Evolutionary conservation across 345 rosid species (phyloP).

Genomic region (Citrus mangshanensis): DNA sequence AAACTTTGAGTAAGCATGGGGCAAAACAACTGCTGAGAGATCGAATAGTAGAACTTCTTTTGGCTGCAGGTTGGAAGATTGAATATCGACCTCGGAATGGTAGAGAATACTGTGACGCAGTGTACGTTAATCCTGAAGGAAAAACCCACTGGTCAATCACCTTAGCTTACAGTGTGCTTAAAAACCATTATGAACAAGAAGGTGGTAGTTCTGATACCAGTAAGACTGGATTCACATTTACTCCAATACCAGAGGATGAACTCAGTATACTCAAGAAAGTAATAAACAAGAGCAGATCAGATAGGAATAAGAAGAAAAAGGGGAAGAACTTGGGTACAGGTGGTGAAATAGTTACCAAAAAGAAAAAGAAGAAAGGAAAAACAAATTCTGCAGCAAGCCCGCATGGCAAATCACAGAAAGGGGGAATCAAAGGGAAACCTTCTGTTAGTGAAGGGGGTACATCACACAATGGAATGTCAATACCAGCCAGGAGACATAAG

Average conservation of each 20-base stretch:
- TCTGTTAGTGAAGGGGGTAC: conserved; percentile 16
- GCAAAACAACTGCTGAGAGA: conserved; percentile 64
- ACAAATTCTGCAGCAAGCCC: conserved; percentile 13
- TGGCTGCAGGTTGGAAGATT: conserved; percentile 86
- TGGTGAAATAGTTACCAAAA: conserved; percentile 33
- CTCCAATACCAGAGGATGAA: conserved; percentile 71
- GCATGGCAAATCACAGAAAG: conserved; percentile 16
- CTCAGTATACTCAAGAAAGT: conserved; percentile 52
- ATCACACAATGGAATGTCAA: conserved; percentile 16
- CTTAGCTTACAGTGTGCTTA: conserved; percentile 69
- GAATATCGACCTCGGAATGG: conserved; percentile 71
- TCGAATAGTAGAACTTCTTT: conserved; percentile 57
- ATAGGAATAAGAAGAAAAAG: conserved; percentile 45
- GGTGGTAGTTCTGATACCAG: conserved; percentile 31
- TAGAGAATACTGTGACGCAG: conserved; percentile 65
- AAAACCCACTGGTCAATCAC: conserved; percentile 97
- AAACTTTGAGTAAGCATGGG: conserved; percentile 18
- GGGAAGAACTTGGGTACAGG: conserved; percentile 20
- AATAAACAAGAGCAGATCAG: conserved; percentile 40
- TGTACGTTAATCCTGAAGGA: conserved; percentile 89
- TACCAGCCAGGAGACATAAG: conserved; percentile 37
- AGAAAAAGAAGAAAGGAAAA: conserved; percentile 24
- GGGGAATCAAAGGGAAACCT: conserved; percentile 27
- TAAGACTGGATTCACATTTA: conserved; percentile 49
- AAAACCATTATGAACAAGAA: conserved; percentile 42